Evolutionary conservation across 2,329 filamentous ascomycete species (phyloP), one percentile per base, ranked within the genome.

Genomic region (Monosporascus sp.): DNA sequence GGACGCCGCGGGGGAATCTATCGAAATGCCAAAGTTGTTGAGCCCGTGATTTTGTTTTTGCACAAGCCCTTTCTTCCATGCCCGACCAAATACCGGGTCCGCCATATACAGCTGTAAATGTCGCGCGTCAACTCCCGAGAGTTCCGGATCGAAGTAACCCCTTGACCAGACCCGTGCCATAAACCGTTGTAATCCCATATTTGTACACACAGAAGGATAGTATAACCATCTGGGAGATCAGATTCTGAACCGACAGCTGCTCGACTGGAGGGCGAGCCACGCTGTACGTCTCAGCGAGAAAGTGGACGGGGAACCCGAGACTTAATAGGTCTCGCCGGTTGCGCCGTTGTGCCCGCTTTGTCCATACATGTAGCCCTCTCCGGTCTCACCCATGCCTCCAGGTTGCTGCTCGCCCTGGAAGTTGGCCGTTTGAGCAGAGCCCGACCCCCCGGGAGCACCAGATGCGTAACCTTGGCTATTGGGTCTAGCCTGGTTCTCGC

Each of bases 341-440:
- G 80, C 72, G 38, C 82, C 83, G 63, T 86, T 86, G 60, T 86
- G 82, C 27, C 77, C 77, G 37, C 74, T 65, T 60, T 82, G 78
- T 31, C 69, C 69, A 62, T 83, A 84, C 64, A 83, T 75, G 63
- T 82, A 83, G 62, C 67, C 66, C 22, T 71, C 70, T 44, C 68
- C 70, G 17, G 72, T 70, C 58, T 81, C 78, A 24, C 71, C 67
- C 46, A 72, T 71, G 54, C 72, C 72, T 22, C 69, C 71, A 18
- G 69, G 62, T 18, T 74, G 69, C 15, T 82, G 79, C 41, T 71
- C 70, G 49, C 67, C 66, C 57, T 74, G 73, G 58, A 76, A 79
- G 43, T 9, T 27, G 43, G n/a, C 6, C 14, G 43, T 7, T n/a
- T 25, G 22, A 46, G n/a, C 43, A n/a, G 43, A 46, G 31, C 70